A percentile compares a stretch with the other conserved stretches of the same genome.
Evolutionary conservation across 2,329 filamentous ascomycete genomes (phyloP).

Genomic region (Penicillium sp.): DNA sequence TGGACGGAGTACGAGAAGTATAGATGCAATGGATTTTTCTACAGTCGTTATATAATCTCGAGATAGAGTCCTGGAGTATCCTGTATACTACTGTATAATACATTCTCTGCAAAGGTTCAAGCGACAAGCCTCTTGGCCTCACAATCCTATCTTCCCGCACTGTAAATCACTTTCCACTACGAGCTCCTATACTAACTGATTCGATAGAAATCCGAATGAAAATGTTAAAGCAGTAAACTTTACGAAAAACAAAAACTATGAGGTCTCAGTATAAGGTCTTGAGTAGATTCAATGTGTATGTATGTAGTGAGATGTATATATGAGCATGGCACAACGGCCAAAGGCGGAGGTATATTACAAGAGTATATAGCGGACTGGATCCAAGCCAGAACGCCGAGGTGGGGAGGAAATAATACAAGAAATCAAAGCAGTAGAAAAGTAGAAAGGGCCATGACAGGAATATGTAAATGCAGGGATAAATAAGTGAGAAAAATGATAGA

Average conservation of each 20-base stretch:
- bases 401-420: conserved; percentile 25
- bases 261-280: not conserved
- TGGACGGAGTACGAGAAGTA: not conserved
- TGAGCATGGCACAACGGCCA: conserved; percentile 21
- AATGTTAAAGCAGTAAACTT: not conserved
- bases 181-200: not conserved
- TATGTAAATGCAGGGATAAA: conserved; percentile 10
- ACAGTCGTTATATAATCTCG: too few species aligned
- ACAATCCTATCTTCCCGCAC: too few species aligned
- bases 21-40: not conserved
- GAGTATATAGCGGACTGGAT: conserved; percentile 23
- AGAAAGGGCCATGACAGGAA: conserved; percentile 10
- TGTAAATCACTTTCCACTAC: not conserved
- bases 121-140: not conserved
- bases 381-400: conserved; percentile 23
- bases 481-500: conserved; percentile 16
- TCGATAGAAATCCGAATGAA: too few species aligned
- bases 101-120: not conserved
- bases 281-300: conserved; percentile 5
- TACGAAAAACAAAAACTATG: not conserved
- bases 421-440: conserved; percentile 3
- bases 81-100: not conserved
- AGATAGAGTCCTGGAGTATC: not conserved
- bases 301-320: conserved; percentile 22
- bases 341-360: conserved; percentile 37